Evolutionary conservation across 305 asterid genomes (phyloP), one percentile per base, ranked within the genome.

Genomic region (Ilex paraguariensis): DNA sequence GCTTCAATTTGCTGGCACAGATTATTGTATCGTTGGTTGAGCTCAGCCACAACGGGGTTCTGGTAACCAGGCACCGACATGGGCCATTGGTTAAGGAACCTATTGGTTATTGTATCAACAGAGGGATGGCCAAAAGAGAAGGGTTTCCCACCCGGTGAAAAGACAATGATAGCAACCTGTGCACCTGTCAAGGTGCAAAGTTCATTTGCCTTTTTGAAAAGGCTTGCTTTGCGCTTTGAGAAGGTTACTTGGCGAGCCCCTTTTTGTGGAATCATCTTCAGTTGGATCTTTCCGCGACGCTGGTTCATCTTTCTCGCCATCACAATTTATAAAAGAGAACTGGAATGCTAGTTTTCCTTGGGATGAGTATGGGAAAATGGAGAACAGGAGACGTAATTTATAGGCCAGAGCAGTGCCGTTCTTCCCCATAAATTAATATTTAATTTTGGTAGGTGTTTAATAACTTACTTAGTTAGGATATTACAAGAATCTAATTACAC

Each of bases 141-240:
- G 30, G n/a, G 17, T 10, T 46, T 60, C 16, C 3, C 16, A 2
- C 31, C 11, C 10, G 56, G 56, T 30, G 39, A 28, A 46, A 60
- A 60, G 28, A 28, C 17, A 28, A 60, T 15, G 5, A 12, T 13
- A 6, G 12, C 10, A 30, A 46, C 9, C 12, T 46, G 21, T 17
- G 11, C 55, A 21, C 56, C 56, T 13, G 40, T 40, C 7, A 62
- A 28, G 46, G 31, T 62, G 7, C 49, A 33, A 16, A 52, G 16
- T 45, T 62, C 50, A 17, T n/a, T 51, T 5, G 21, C 58, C 49
- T 62, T 62, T 14, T 53, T 62, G 44, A 36, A 61, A 2, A 52
- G 31, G 28, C 51, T 30, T n/a, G 9, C 42, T 10, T 30, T 17
- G n/a, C 66, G 49, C 40, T 62, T 52, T n/a, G 53, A 49, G 13